These are phyloP conservation scores for Tricholoma saponaceum DNA, from an alignment of 768 basidiomycete genomes.

Conservation along the genomic window DNA sequence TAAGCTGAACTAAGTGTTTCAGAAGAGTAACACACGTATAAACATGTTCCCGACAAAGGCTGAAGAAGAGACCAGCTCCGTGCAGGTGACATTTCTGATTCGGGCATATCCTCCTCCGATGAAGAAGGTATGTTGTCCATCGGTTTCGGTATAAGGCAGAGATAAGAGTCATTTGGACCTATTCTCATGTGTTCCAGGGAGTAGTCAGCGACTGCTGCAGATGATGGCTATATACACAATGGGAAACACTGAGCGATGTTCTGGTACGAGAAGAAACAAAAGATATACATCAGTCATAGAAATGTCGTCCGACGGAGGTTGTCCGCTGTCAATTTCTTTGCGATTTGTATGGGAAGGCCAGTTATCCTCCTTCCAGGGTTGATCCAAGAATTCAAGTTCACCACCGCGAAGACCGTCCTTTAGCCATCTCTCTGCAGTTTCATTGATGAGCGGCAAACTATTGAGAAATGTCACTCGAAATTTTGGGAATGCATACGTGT, in stretches of 20 bases:
- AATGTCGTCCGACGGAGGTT: slow-evolving; percentile 23
- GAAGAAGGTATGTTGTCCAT: slow-evolving; percentile 39
- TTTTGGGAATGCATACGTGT: slow-evolving; percentile 79
- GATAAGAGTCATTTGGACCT: slow-evolving; percentile 62
- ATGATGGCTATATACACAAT: slow-evolving; percentile 16
- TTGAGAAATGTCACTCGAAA: slow-evolving; percentile 77
- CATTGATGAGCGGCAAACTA: slow-evolving; percentile 65
- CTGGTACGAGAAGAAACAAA: slow-evolving; percentile 16
- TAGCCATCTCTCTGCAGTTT: slow-evolving; percentile 76
- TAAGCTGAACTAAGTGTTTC: slow-evolving; percentile 22
- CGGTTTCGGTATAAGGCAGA: slow-evolving; percentile 75
- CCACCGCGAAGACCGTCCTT: slow-evolving; percentile 69
- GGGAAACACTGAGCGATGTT: not conserved
- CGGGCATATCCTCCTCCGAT: slow-evolving; percentile 44
- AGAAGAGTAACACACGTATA: slow-evolving; percentile 64
- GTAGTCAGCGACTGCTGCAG: slow-evolving; percentile 29
- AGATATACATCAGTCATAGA: slow-evolving; percentile 34
- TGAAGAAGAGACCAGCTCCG: slow-evolving; percentile 82
- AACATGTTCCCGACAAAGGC: slow-evolving; percentile 73
- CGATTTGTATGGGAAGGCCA: slow-evolving; percentile 35
- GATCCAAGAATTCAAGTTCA: slow-evolving; percentile 71
- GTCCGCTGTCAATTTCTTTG: slow-evolving; percentile 59
- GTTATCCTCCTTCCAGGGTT: slow-evolving; percentile 45
- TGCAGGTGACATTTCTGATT: slow-evolving; percentile 60
- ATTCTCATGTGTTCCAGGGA: slow-evolving; percentile 74